phyloP scores from a whole-genome alignment of 139 green algal species.

The Edaphochlamys debaryana region DNA sequence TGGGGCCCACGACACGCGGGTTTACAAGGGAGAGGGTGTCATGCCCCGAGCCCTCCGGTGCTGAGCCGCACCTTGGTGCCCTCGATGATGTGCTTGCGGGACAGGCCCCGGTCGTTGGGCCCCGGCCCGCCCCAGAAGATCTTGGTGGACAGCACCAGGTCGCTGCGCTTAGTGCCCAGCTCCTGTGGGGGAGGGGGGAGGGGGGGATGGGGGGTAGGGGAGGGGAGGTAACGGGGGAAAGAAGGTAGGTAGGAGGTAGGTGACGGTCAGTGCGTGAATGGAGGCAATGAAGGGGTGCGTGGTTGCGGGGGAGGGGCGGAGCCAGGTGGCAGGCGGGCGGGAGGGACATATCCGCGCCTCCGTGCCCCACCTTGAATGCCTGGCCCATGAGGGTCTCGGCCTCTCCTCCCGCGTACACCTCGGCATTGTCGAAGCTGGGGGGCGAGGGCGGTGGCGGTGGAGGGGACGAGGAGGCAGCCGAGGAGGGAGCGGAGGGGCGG shows the following conservation, averaged over 20 bases:
- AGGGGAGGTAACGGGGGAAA: neutral
- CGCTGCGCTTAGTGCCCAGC: slow-evolving; percentile 69
- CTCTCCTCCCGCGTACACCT: slow-evolving; percentile 83
- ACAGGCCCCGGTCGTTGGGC: slow-evolving; percentile 79
- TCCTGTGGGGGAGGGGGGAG: slow-evolving; percentile 49
- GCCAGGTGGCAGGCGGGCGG: no score
- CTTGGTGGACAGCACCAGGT: slow-evolving; percentile 86
- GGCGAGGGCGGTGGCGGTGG: neutral
- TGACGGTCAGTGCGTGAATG: no score
- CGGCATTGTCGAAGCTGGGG: slow-evolving; percentile 86
- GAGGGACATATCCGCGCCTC: no score
- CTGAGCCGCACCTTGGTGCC: slow-evolving; percentile 74
- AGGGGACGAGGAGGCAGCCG: neutral
- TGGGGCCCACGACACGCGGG: no score
- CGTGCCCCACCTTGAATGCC: slow-evolving; percentile 74
- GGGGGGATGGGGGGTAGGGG: no score
- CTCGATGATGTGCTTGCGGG: slow-evolving; percentile 91
- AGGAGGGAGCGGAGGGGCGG: neutral
- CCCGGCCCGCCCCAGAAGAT: slow-evolving; percentile 81
- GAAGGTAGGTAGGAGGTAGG: neutral
- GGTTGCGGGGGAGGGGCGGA: no score
- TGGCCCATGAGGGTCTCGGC: slow-evolving; percentile 87
- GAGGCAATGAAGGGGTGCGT: no score
- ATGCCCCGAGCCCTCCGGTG: no score
- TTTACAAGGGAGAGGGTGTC: no score